phyloP scores from a whole-genome alignment of 306 rosid genomes.

The Quercus bicolor region DNA sequence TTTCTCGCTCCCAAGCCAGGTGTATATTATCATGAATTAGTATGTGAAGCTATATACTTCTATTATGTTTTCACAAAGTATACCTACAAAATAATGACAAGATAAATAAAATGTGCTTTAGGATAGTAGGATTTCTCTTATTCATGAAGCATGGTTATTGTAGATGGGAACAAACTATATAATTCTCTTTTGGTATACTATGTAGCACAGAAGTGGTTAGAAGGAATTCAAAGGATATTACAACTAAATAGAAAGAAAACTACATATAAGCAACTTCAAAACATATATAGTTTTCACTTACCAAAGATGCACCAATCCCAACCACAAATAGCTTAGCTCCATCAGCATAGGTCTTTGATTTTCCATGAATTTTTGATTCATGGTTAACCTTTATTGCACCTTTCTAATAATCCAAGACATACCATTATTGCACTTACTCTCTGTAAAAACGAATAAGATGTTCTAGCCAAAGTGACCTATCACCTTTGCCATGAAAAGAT shows the following conservation, averaged over 20 bases:
- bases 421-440: conserved; percentile 64
- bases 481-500: conserved; percentile 79
- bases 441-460: conserved; percentile 46
- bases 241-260: neutral
- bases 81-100: neutral
- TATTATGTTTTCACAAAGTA: neutral
- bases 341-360: conserved; percentile 31
- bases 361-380: neutral
- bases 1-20: neutral
- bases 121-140: neutral
- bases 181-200: neutral
- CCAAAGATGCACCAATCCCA: conserved; percentile 88
- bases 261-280: neutral
- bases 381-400: neutral
- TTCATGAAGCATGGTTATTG: neutral
- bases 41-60: neutral
- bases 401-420: conserved; percentile 13
- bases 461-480: conserved; percentile 47
- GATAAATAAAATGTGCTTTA: neutral
- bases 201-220: neutral
- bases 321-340: conserved; percentile 90
- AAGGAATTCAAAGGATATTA: neutral
- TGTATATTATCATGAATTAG: neutral
- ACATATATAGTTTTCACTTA: conserved; percentile 30
- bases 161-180: neutral